Conservation (phyloP, 2,329 filamentous ascomycete species). For the Bertia moriformis region DNA sequence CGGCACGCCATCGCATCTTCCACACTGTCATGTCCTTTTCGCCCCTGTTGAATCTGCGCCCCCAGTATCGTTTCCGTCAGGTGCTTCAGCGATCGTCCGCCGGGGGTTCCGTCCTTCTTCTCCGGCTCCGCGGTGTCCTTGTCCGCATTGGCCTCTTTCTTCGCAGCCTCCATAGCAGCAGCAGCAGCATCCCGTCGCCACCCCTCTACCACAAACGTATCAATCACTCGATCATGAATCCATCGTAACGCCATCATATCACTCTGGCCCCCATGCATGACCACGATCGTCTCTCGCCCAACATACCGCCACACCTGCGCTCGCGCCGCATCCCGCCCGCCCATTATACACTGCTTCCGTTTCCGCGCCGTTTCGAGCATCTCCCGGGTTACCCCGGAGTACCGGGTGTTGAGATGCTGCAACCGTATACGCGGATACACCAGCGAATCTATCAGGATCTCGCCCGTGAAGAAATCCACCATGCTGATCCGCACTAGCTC, state of each 20-base stretch:
- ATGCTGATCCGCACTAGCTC: conserved; percentile 36
- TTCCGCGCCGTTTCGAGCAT: conserved; percentile 20
- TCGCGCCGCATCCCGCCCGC: conserved; percentile 24
- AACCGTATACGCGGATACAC: conserved; percentile 30
- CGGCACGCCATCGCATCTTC: conserved; percentile 28
- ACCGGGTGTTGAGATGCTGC: conserved; percentile 31
- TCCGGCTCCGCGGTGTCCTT: conserved; percentile 1
- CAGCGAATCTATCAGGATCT: conserved; percentile 31
- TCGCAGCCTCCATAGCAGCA: too few relatives aligned
- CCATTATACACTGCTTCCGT: conserved; percentile 18
- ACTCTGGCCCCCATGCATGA: conserved; percentile 26
- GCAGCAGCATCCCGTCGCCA: background rate
- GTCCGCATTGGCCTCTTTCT: too few relatives aligned
- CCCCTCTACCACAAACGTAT: conserved; percentile 20
- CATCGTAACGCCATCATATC: conserved; percentile 30
- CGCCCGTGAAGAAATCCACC: conserved; percentile 33
- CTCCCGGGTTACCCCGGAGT: conserved; percentile 27
- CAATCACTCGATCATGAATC: conserved; percentile 27
- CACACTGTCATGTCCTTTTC: conserved; percentile 26
- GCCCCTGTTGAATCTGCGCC: conserved; percentile 7
- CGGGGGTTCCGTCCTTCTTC: conserved; percentile 2
- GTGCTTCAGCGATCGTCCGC: background rate
- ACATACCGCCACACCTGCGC: conserved; percentile 25
- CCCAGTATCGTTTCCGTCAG: conserved; percentile 11
- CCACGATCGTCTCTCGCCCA: conserved; percentile 27